Base-by-base conservation (phyloP, 1,139 yeast genomes). In the Petasospora fabianii region DNA sequence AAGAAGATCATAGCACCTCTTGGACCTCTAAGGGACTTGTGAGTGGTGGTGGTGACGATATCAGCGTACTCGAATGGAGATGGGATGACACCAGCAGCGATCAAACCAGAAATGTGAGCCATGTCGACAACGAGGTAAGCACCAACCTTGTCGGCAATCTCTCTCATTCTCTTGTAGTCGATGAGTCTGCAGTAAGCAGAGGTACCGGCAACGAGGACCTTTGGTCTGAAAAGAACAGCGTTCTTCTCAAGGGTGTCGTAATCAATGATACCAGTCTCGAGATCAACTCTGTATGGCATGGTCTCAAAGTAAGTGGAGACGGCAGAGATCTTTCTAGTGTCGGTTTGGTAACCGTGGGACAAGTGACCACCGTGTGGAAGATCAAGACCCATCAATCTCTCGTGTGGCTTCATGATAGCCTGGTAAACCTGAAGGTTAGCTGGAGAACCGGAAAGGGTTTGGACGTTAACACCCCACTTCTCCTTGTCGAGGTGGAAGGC, bases 1-100 rank as follows among this genome's bases (percentile, higher is more conserved):
- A 84, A 92, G 77, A 92, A 92, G 67, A 92, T 92, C 92, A 92
- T 84, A 44, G 98, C 95, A 64, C 98, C 98, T 70, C 98, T 84
- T 62, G 98, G 98, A 47, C 98, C 98, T 72, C 98, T 85, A 61
- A 92, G 77, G 29, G 97, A 88, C 71, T 92, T 92, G 77, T 92
- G 98, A 46, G 97, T 87, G 44, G 98, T 92, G 58, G 97, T 92
- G 51, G 98, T 92, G 60, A 92, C 98, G 58, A 92, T 84, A 66
- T 92, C 98, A 48, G 97, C 92, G 66, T 84, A 85, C 63, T 86
- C 90, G 67, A 92, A 92, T 46, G 98, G 98, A 43, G 95, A 84
- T 60, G 95, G 95, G 47, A 87, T 86, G 44, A 90, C 97, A 53
- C 95, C 96, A 46, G 97, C 96, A 45, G 97, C 96, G 48, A 92